These are phyloP conservation scores for Arctium lappa DNA, from an alignment of 129 eudicot species.

Conservation along the genomic window DNA sequence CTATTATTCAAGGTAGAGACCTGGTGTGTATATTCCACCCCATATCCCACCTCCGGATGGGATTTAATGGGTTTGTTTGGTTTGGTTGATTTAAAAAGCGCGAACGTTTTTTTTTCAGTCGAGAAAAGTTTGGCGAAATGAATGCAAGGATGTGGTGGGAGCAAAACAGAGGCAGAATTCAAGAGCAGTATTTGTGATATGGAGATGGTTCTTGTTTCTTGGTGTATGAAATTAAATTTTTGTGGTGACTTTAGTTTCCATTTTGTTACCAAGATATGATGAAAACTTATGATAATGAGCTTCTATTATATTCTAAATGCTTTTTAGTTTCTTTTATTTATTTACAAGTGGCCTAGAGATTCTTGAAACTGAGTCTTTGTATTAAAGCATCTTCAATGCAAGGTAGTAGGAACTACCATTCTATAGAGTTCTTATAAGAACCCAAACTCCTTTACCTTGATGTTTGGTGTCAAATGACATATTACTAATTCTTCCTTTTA, in stretches of 20 bases:
- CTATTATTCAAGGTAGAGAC: neutral
- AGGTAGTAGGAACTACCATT: too few species aligned
- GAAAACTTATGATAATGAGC: neutral
- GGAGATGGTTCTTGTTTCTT: slow-evolving; percentile 4
- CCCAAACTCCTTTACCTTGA: too few species aligned
- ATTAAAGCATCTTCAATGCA: too few species aligned
- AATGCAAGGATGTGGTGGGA: slow-evolving; percentile 99
- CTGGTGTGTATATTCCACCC: too few species aligned
- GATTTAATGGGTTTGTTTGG: neutral
- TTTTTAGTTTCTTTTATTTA: neutral
- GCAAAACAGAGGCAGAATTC: slow-evolving; percentile 84
- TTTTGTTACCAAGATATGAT: slow-evolving; percentile 19
- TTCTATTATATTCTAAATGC: neutral
- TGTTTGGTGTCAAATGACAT: too few species aligned
- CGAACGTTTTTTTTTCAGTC: slow-evolving; percentile 52
- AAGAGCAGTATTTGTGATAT: slow-evolving; percentile 83
- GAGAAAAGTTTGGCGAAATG: slow-evolving; percentile 90
- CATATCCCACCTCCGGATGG: neutral
- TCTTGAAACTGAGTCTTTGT: too few species aligned
- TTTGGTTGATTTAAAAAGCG: neutral
- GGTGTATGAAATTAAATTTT: slow-evolving; percentile 23
- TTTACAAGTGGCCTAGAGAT: too few species aligned
- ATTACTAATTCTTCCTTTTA: too few species aligned
- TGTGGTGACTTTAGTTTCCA: slow-evolving; percentile 21
- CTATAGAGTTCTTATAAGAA: too few species aligned